A percentile compares a stretch with the other conserved stretches of the same genome.
phyloP scores from a whole-genome alignment of 768 basidiomycete genomes.

The Mycena rosella region DNA sequence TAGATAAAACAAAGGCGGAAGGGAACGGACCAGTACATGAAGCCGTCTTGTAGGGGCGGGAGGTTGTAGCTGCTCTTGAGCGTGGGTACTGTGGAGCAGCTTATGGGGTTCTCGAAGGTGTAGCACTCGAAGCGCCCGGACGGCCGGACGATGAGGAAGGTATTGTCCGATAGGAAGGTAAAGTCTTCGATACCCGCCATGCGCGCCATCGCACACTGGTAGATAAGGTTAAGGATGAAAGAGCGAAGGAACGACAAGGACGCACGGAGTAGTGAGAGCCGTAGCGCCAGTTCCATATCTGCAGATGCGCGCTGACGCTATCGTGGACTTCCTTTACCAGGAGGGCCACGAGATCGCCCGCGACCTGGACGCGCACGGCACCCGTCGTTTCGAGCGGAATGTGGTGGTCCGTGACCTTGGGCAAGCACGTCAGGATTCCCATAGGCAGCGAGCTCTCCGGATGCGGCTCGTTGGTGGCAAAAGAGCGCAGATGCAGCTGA shows the following conservation, averaged over 20 bases:
- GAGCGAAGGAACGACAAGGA: slow-evolving; percentile 21
- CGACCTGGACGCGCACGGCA: slow-evolving; percentile 61
- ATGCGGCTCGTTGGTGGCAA: slow-evolving; percentile 65
- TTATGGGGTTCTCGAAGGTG: slow-evolving; percentile 56
- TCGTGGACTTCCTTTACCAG: slow-evolving; percentile 62
- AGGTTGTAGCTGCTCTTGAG: slow-evolving; percentile 56
- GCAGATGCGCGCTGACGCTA: slow-evolving; percentile 56
- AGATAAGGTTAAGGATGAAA: slow-evolving; percentile 12
- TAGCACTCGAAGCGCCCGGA: slow-evolving; percentile 64
- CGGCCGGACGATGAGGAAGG: slow-evolving; percentile 62
- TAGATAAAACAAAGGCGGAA: neutral
- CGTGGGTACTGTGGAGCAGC: slow-evolving; percentile 45
- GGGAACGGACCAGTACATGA: slow-evolving; percentile 55
- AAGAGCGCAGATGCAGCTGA: slow-evolving; percentile 63
- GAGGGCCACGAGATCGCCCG: slow-evolving; percentile 60
- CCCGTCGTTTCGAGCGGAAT: slow-evolving; percentile 50
- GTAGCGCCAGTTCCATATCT: slow-evolving; percentile 66
- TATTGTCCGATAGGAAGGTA: slow-evolving; percentile 59
- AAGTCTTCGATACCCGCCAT: slow-evolving; percentile 65
- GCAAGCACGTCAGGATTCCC: slow-evolving; percentile 53
- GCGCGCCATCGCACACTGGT: slow-evolving; percentile 57
- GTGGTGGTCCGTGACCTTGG: slow-evolving; percentile 45
- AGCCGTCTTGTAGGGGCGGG: slow-evolving; percentile 58
- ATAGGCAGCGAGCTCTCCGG: slow-evolving; percentile 54
- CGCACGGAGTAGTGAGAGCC: slow-evolving; percentile 57